Evolutionary conservation across 495 filamentous ascomycete genomes (phyloP), one percentile per base, ranked within the genome.

Genomic region (Trichoderma erinaceum): DNA sequence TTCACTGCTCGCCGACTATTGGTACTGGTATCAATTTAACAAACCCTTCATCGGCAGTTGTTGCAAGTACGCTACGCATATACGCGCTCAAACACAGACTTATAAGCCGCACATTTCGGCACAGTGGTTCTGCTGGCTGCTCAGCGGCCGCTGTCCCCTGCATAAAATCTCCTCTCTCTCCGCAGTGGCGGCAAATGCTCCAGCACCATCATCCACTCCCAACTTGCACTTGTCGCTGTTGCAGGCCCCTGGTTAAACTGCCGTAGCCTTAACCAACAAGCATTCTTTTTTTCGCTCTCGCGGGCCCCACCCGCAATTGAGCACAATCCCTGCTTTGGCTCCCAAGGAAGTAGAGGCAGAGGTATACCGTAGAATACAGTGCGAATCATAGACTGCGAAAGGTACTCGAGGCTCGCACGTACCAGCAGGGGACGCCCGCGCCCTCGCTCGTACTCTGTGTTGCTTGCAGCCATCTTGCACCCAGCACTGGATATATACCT

Each of bases 211-310:
- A 15, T 15, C 44, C 35, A 38, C 35, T 38, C 35, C 35, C 48
- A 50, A 52, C 48, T 10, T 23, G 7, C 48, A 52, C 48, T n/a
- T 52, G 48, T 52, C 29, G 29, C 48, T 38, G 35, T 48, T 48
- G 56, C 56, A 61, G 56, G 56, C 27, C 27, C 56, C 56, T 61
- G 56, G 56, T 61, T 5, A 61, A 61, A 61, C 56, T 61, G 56
- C 56, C 56, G 56, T 61, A 61, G 56, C 56, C 56, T 61, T 61
- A 61, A 29, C 56, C 56, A 61, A 61, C 56, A 61, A 61, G 56
- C 56, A 61, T 61, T 21, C 32, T 61, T 29, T 21, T 61, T 61
- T 29, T 61, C 44, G 4, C 21, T 21, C 25, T 61, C 16, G 56
- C 13, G 7, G 27, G 23, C 25, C 56, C 56, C 23, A 38, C 6